These are phyloP conservation scores for Fonsecaea nubica DNA, from an alignment of 2,329 filamentous ascomycete species.

Conservation along the genomic window DNA sequence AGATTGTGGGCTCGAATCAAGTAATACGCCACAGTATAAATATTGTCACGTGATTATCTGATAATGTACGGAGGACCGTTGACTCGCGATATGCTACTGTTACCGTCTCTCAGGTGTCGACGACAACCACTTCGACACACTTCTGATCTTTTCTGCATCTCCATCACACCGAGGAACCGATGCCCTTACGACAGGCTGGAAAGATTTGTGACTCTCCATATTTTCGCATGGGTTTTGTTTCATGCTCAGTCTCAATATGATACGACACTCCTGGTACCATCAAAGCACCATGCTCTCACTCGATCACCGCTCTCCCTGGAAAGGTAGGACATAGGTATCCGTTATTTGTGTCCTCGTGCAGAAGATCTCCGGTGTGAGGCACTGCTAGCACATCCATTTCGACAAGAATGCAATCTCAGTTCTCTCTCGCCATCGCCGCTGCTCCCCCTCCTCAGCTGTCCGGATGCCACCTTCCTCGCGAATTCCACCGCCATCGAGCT, in stretches of 20 bases:
- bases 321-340: background rate
- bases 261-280: background rate
- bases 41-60: background rate
- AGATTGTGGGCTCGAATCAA: background rate
- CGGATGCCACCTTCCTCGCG: background rate
- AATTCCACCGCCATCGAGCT: background rate
- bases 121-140: background rate
- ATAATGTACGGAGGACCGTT: background rate
- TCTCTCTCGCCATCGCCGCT: background rate
- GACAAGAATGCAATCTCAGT: background rate
- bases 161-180: background rate
- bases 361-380: background rate
- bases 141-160: background rate
- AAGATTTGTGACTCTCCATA: background rate
- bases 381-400: background rate
- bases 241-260: background rate
- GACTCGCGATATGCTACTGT: background rate
- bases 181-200: background rate
- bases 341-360: background rate
- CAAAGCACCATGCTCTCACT: background rate
- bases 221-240: background rate
- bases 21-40: background rate
- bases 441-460: background rate
- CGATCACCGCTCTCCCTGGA: background rate
- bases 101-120: background rate